Base-by-base conservation (phyloP, 495 filamentous ascomycete species). In the Geopyxis carbonaria region DNA sequence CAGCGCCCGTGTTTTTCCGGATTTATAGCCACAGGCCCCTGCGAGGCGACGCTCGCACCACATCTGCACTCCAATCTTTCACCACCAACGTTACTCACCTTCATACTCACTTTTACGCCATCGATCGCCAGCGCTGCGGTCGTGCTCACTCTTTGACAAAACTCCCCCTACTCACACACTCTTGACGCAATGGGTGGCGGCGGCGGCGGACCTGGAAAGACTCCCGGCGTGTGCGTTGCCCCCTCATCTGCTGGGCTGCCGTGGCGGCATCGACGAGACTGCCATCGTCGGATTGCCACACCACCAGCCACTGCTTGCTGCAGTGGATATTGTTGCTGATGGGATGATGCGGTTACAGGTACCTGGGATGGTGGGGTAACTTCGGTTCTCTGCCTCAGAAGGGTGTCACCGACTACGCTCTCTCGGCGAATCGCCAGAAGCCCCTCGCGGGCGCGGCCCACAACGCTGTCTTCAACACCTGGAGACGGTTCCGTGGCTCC, bases 341-440 rank as follows among this genome's bases (percentile, higher is more conserved):
- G 18, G 5, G n/a, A n/a, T n/a, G n/a, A n/a, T n/a, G n/a, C n/a
- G n/a, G n/a, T n/a, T n/a, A 47, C 22, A 93, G 86, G 44, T 94
- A 66, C 61, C 63, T 92, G 32, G 89, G 87, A 55, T 58, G 55
- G 57, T 95, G 86, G 87, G 87, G 87, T 51, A 65, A 65, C 54
- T 61, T 94, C 43, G 87, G 67, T 31, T 62, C 60, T 22, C 67
- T 56, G 45, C 64, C 72, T 46, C 75, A 78, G 60, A 76, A 75
- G 57, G 65, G 67, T 31, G 61, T 80, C 43, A 65, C 62, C n/a
- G 61, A 63, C 44, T 80, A 76, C 53, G 56, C 70, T 31, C 46
- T 80, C 45, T 72, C 72, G 38, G 56, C 68, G 44, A 80, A 80
- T 55, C 66, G 70, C 45, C 75, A 79, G 64, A 62, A 65, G 22